Conservation (phyloP, 495 filamentous ascomycete species). For the Hypoxylon rickii region DNA sequence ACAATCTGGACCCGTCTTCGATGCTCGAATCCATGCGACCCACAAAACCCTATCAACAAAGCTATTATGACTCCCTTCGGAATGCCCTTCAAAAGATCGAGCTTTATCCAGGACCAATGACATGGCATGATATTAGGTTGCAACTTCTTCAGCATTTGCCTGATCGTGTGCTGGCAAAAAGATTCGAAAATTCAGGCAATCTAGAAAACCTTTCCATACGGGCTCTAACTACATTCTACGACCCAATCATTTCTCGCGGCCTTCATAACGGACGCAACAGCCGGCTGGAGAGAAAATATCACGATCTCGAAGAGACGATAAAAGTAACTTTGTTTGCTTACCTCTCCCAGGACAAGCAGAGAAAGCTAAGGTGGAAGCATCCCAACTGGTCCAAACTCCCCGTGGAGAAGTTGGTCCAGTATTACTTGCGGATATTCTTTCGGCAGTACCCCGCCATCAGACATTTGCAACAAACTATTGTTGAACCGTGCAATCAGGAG, state of each 20-base stretch:
- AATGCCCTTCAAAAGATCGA: conserved; percentile 23
- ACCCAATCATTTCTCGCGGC: neutral
- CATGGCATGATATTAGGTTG: conserved; percentile 13
- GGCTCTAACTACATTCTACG: conserved; percentile 17
- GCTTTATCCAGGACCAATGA: conserved; percentile 17
- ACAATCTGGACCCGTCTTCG: conserved; percentile 10
- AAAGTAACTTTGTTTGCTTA: conserved; percentile 22
- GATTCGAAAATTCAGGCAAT: conserved; percentile 18
- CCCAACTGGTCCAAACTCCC: conserved; percentile 24
- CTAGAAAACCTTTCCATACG: conserved; percentile 19
- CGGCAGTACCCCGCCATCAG: neutral
- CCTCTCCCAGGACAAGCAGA: conserved; percentile 12
- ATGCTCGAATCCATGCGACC: conserved; percentile 7
- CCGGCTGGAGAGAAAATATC: conserved; percentile 11
- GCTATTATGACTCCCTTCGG: conserved; percentile 10
- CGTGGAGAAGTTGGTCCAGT: conserved; percentile 16
- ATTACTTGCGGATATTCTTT: conserved; percentile 15
- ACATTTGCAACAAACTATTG: conserved; percentile 2
- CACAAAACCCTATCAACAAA: neutral
- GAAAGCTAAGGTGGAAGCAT: conserved; percentile 12
- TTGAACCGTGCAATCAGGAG: conserved; percentile 7
- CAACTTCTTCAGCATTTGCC: conserved; percentile 21
- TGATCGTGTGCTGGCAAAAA: conserved; percentile 8
- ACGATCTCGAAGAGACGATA: conserved; percentile 7
- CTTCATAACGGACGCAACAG: neutral